phyloP scores from a whole-genome alignment of 495 filamentous ascomycete genomes.

The Xylaria telfairii region DNA sequence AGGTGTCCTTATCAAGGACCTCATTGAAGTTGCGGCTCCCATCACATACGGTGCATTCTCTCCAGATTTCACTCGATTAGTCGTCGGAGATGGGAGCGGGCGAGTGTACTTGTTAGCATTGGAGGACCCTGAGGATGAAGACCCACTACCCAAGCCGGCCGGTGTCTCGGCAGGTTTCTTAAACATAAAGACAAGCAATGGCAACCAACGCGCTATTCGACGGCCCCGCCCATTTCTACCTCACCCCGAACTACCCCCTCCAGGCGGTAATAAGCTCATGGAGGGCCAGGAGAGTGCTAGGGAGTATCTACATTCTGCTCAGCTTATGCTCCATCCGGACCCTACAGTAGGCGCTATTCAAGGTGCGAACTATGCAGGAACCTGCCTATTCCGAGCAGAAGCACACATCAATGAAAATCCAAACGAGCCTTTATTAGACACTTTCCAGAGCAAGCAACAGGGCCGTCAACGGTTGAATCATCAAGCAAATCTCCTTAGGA shows the following conservation, averaged over 20 bases:
- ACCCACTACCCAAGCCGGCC: constrained; percentile 27
- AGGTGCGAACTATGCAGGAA: constrained; percentile 50
- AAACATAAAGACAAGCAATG: constrained; percentile 29
- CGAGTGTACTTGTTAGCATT: constrained; percentile 67
- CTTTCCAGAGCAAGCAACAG: constrained; percentile 28
- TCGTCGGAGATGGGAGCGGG: constrained; percentile 79
- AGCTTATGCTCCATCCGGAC: constrained; percentile 41
- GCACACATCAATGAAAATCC: constrained; percentile 47
- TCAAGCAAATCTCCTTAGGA: neutral
- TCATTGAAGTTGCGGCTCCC: constrained; percentile 55
- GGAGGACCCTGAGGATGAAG: constrained; percentile 49
- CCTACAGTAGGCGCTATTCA: constrained; percentile 52
- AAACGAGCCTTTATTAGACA: constrained; percentile 40
- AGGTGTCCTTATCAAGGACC: constrained; percentile 67
- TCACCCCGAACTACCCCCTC: constrained; percentile 51
- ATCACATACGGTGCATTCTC: constrained; percentile 75
- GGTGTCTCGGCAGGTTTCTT: constrained; percentile 27
- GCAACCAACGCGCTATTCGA: constrained; percentile 36
- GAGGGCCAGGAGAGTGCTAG: constrained; percentile 28
- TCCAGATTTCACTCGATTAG: constrained; percentile 69
- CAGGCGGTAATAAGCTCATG: constrained; percentile 29
- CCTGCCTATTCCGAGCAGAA: constrained; percentile 44
- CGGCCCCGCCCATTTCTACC: constrained; percentile 50
- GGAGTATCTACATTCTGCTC: constrained; percentile 37
- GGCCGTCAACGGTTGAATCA: neutral